Conservation (phyloP, 2,329 filamentous ascomycete genomes). For the Neofusicoccum parvum region DNA sequence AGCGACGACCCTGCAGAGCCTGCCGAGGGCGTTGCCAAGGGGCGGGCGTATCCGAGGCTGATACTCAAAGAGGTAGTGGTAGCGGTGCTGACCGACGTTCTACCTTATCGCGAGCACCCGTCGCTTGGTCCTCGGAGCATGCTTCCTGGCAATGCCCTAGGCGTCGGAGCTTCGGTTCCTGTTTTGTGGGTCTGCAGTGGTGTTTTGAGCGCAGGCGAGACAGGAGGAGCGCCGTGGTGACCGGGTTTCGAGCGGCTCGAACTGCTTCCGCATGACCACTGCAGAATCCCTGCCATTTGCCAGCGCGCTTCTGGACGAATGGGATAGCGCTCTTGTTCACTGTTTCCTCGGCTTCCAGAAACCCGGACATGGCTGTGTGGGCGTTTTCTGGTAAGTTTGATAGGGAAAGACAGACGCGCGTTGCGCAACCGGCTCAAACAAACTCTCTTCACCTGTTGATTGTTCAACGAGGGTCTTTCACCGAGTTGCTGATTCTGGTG, state of each 20-base stretch:
- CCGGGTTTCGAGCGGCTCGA: neutral
- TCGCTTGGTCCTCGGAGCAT: neutral
- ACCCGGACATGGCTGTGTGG: neutral
- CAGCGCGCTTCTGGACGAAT: neutral
- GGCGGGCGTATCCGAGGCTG: conserved; percentile 10
- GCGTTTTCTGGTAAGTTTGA: neutral
- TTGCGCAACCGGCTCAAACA: neutral
- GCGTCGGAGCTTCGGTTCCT: neutral
- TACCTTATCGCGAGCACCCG: neutral
- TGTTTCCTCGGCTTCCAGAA: neutral
- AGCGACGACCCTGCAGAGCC: neutral
- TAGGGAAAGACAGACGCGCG: neutral
- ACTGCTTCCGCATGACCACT: neutral
- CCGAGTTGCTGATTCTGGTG: too few relatives aligned
- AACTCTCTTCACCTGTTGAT: neutral
- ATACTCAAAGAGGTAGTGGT: neutral
- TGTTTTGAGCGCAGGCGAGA: too few relatives aligned
- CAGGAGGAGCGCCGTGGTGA: too few relatives aligned
- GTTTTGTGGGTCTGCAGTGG: neutral
- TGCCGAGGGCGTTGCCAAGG: conserved; percentile 5
- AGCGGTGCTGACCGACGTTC: neutral
- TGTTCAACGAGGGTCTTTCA: too few relatives aligned
- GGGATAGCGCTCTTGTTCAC: neutral
- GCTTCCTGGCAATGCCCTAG: neutral
- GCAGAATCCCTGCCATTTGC: neutral